Evolutionary conservation across 345 rosid genomes (phyloP), one percentile per base, ranked within the genome.

Genomic region (Eucalyptus albens): DNA sequence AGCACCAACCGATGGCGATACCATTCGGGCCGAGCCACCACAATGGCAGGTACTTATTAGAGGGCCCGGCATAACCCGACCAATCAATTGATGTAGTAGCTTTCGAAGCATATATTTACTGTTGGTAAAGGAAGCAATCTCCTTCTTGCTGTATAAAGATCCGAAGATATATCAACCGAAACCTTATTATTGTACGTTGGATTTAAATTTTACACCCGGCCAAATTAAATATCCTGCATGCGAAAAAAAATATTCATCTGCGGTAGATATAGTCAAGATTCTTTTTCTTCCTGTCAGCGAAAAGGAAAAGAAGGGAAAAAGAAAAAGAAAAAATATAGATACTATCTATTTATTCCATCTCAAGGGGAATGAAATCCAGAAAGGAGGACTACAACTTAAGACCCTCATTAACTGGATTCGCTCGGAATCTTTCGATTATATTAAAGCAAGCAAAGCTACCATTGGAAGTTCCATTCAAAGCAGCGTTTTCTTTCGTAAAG

Each of bases 21-120:
- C 29, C 8, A 24, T 1, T 77, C 5, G 8, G 15, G 27, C 47
- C 8, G 8, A 77, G 47, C 83, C 9, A 1, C 29, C 6, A 37
- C 27, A 22, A 6, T 40, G 8, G 8, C 13, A 15, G 5, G 27
- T 14, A 37, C 83, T 21, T 11, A 77, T 77, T 72, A 6, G 45
- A 10, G 26, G 5, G 13, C 15, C 26, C 3, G 15, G 8, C 45
- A 29, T 3, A 2, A 0, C 15, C 8, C 2, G 5, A 19, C 5
- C 26, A 42, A 33, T 37, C 4, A 72, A 37, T 72, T 6, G 45
- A 72, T 72, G 15, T 37, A 17, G 13, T 5, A 69, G 81, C 4
- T 33, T 33, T 69, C 26, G 12, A 62, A 62, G 7, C 47, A 37
- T 40, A 77, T 77, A 77, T 40, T 40, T 11, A 77, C 15, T 8